Conservation (phyloP, 2,329 filamentous ascomycete species). For the Aureobasidium sp. region DNA sequence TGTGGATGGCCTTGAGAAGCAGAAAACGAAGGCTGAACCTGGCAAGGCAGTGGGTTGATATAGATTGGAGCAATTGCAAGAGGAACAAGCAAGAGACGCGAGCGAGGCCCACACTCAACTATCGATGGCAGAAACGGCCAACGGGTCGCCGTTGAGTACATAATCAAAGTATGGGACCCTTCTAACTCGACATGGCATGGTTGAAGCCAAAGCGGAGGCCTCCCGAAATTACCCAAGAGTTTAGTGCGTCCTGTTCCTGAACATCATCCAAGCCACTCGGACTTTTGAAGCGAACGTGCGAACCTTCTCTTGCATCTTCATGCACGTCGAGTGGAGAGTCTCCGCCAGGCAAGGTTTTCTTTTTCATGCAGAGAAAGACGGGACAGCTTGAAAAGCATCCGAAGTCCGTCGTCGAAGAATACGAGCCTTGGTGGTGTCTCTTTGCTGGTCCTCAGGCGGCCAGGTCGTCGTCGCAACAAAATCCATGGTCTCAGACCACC, state of each 20-base stretch:
- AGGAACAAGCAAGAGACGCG: neutral
- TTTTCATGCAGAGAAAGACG: slow-evolving; percentile 5
- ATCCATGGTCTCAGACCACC: neutral
- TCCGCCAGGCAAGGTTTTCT: slow-evolving; percentile 4
- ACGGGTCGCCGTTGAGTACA: slow-evolving; percentile 5
- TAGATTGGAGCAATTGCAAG: slow-evolving; percentile 1
- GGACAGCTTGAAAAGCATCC: neutral
- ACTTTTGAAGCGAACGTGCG: slow-evolving; percentile 12
- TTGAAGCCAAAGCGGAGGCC: neutral
- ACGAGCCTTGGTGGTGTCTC: neutral
- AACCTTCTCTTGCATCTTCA: neutral
- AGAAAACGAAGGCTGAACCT: slow-evolving; percentile 2
- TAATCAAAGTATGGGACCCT: slow-evolving; percentile 3
- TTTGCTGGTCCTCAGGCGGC: neutral
- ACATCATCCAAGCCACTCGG: slow-evolving; percentile 7
- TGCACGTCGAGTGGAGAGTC: neutral
- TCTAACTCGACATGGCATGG: neutral
- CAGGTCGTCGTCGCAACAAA: slow-evolving; percentile 13
- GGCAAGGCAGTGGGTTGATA: slow-evolving; percentile 12
- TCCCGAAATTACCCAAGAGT: slow-evolving; percentile 7
- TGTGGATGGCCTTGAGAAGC: slow-evolving; percentile 7
- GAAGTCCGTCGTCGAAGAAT: neutral
- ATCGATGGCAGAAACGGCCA: slow-evolving; percentile 14
- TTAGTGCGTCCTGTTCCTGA: slow-evolving; percentile 12
- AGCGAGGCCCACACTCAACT: slow-evolving; percentile 1